Percentiles rank a stretch among this genome's conserved stretches.
These are phyloP conservation scores for Suillus subaureus DNA, from an alignment of 768 basidiomycete genomes.

Conservation along the genomic window DNA sequence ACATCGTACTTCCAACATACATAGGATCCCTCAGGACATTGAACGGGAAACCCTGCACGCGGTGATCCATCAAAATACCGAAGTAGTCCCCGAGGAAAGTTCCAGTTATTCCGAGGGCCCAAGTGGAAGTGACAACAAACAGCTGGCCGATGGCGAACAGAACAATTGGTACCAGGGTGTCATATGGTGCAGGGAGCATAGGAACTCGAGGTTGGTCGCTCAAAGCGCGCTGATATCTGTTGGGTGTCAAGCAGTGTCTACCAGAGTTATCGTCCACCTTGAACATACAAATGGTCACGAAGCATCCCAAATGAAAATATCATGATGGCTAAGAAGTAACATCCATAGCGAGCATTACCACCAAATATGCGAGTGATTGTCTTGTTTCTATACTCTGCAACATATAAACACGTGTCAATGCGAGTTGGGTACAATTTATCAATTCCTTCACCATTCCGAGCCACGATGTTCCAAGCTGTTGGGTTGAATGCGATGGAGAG, in stretches of 20 bases:
- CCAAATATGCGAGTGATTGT: conserved; percentile 84
- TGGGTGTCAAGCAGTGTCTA: conserved; percentile 2
- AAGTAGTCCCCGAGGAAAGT: conserved; percentile 89
- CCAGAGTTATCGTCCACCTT: neutral
- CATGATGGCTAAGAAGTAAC: conserved; percentile 82
- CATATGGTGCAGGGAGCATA: conserved; percentile 66
- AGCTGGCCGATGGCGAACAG: conserved; percentile 76
- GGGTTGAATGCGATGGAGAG: conserved; percentile 87
- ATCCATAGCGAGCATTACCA: conserved; percentile 72
- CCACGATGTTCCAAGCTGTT: conserved; percentile 93
- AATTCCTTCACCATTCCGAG: conserved; percentile 74
- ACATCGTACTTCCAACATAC: conserved; percentile 95
- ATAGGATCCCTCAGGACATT: conserved; percentile 92
- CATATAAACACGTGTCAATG: neutral
- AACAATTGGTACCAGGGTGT: conserved; percentile 57
- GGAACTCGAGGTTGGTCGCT: conserved; percentile 70
- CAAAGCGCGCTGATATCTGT: conserved; percentile 77
- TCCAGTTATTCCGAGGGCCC: conserved; percentile 89
- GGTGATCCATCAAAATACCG: conserved; percentile 82
- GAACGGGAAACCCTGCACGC: conserved; percentile 97
- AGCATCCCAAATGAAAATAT: conserved; percentile 88
- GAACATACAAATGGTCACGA: conserved; percentile 80
- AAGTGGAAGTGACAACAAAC: conserved; percentile 89
- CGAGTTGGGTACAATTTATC: neutral
- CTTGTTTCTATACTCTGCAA: conserved; percentile 76